phyloP scores from a whole-genome alignment of 2,329 filamentous ascomycete genomes.

The Talaromyces sp. region DNA sequence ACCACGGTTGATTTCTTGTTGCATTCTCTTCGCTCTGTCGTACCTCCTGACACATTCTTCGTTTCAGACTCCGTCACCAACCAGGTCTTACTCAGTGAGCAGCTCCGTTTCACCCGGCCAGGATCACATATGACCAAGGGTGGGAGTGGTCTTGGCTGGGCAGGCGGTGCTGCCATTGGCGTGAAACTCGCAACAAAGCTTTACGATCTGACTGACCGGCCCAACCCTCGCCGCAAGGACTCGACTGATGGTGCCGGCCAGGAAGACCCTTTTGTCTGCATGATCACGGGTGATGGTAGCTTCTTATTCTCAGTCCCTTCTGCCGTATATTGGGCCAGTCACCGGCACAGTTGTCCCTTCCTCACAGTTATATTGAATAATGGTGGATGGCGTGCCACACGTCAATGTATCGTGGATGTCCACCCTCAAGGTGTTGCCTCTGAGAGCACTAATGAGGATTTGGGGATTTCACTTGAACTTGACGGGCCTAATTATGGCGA shows the following conservation, averaged over 20 bases:
- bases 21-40: constrained; percentile 47
- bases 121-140: constrained; percentile 58
- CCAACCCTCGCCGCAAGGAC: constrained; percentile 9
- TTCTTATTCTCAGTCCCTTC: constrained; percentile 60
- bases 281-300: constrained; percentile 61
- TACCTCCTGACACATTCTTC: constrained; percentile 62
- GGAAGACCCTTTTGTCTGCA: constrained; percentile 52
- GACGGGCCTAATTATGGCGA: constrained; percentile 18
- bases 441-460: constrained; percentile 12
- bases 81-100: constrained; percentile 34
- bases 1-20: constrained; percentile 56
- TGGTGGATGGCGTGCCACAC: constrained; percentile 60
- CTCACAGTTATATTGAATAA: constrained; percentile 63
- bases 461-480: constrained; percentile 17
- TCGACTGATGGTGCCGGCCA: constrained; percentile 18
- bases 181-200: constrained; percentile 63
- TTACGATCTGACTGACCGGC: constrained; percentile 28
- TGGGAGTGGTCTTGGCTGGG: constrained; percentile 73
- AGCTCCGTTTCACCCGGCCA: constrained; percentile 13
- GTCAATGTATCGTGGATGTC: constrained; percentile 16
- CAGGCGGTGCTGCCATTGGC: constrained; percentile 66
- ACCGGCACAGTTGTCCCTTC: constrained; percentile 59
- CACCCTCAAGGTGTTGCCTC: constrained; percentile 15
- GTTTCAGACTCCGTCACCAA: constrained; percentile 73
- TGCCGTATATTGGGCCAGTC: constrained; percentile 62